Evolutionary conservation across 73 alveolate species (phyloP), one percentile per base, ranked within the genome.

Genomic region (Blepharisma japonicum): DNA sequence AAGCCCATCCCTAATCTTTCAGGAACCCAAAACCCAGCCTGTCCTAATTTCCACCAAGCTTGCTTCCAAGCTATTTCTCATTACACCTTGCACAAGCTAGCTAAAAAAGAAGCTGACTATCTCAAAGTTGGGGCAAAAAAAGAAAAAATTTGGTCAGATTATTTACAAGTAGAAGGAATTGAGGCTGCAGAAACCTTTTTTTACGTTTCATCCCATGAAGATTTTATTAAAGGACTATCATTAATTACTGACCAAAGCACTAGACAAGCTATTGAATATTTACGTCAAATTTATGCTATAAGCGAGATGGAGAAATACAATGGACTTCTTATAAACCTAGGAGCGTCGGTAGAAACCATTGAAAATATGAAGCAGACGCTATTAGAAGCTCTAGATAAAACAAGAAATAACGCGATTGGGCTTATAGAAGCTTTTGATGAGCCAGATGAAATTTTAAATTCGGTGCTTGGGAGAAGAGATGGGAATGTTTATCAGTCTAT

Each of bases 401-500:
- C 21, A 14, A 51, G 66, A 18, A 39, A 61, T 14, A 61, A 61
- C 46, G 11, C 47, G 14, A 8, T 61, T 14, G 39, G 39, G 3
- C 23, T 20, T 11, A 61, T 61, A 8, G 74, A 61, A 25, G 46
- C 49, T 25, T 61, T 61, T 61, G 47, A 20, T n/a, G 23, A 14
- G n/a, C 74, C 74, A 2, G 74, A 61, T 20, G 74, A 61, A 25
- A 25, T 25, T 61, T 25, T 61, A 25, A 61, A 61, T 25, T 14
- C 47, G 14, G 74, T 61, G 0, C 23, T 61, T n/a, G 46, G 50
- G n/a, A 61, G 23, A 61, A 9, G 50, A 2, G 23, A 61, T 25
- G 80, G 80, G 20, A 25, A 39, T 14, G 61, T 70, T 14, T 70
- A 70, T 70, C 46, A 70, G 5, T 9, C 11, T 39, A 45, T 70